Base-by-base conservation (phyloP, 1,284 basidiomycete species). In the Apiotrichum mycotoxinovorans region DNA sequence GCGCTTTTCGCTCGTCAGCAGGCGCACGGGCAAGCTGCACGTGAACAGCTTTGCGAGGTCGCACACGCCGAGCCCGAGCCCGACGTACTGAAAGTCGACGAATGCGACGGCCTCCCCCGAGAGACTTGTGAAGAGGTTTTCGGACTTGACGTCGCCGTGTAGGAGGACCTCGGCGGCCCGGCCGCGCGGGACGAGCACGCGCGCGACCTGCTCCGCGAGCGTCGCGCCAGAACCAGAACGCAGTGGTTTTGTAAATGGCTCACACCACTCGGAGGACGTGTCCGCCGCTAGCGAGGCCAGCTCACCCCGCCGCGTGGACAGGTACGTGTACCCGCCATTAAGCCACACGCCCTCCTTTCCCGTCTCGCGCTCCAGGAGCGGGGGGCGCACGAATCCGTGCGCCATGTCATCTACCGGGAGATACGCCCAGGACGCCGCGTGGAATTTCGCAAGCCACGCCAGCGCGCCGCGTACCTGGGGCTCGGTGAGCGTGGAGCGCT, bases 21-120 rank as follows among this genome's bases (percentile, higher is more conserved):
- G 54, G 10, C 5, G 20, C 5, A 51, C 25, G 9, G 60, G 60
- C 15, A 62, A 45, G 1, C 44, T 45, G 42, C 60, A 62, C n/a
- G 60, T 62, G 30, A 59, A 62, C 22, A 62, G 54, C 52, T 62
- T 62, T 20, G 60, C 60, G 33, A 62, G 54, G 42, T 62, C 60
- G 49, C 60, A 62, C 27, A 54, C 60, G 18, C 60, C 60, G 15
- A 58, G 49, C 20, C 60, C 60, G 12, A 56, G 46, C 8, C 60
- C 60, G 52, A 59, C 60, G 26, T 62, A 62, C 44, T 62, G 60
- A 12, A 62, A 62, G 49, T 62, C 60, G 52, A 56, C 58, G 45
- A 62, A 62, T 1, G 60, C 60, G 34, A 56, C 57, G 3, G 2
- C 3, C 17, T 40, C 41, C 11, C 57, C 57, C 2, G 15, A 18